These are phyloP conservation scores for Capniomyces stellatus DNA, from an alignment of 371 early-diverging fungal genomes.

Conservation along the genomic window DNA sequence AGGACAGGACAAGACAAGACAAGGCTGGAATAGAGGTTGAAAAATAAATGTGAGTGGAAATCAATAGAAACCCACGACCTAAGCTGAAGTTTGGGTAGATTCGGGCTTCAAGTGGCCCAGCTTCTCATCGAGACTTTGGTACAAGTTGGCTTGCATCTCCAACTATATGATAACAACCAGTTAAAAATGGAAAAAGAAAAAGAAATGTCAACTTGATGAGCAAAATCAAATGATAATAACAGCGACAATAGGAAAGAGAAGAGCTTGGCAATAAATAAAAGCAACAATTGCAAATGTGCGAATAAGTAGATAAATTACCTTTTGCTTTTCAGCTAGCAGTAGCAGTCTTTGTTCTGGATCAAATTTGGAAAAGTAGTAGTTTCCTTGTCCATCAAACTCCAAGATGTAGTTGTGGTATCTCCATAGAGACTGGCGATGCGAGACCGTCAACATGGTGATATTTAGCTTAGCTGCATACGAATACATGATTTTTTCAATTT, in stretches of 20 bases:
- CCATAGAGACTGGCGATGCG: slow-evolving; percentile 66
- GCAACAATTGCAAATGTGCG: too few relatives aligned
- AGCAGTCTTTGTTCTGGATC: slow-evolving; percentile 47
- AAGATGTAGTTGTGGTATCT: slow-evolving; percentile 68
- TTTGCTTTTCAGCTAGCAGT: not conserved
- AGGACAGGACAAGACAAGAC: too few relatives aligned
- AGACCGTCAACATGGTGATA: slow-evolving; percentile 72
- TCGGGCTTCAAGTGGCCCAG: not conserved
- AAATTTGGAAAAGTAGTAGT: slow-evolving; percentile 59
- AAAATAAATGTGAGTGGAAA: too few relatives aligned
- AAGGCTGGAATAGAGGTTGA: too few relatives aligned
- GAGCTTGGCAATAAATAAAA: not conserved
- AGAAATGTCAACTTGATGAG: not conserved
- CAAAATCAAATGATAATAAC: not conserved
- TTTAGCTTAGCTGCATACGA: slow-evolving; percentile 54
- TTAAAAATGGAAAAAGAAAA: too few relatives aligned
- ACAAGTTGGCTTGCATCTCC: not conserved
- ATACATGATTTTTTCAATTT: slow-evolving; percentile 70
- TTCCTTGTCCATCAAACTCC: slow-evolving; percentile 69
- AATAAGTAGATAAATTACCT: too few relatives aligned
- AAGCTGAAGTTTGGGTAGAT: too few relatives aligned
- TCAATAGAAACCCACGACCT: too few relatives aligned
- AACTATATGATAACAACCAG: too few relatives aligned
- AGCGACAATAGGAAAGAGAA: not conserved
- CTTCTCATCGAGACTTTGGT: not conserved